A percentile compares a stretch with the other conserved stretches of the same genome.
phyloP scores from a whole-genome alignment of 805 yeast genomes.

The Metschnikowia borealis region DNA sequence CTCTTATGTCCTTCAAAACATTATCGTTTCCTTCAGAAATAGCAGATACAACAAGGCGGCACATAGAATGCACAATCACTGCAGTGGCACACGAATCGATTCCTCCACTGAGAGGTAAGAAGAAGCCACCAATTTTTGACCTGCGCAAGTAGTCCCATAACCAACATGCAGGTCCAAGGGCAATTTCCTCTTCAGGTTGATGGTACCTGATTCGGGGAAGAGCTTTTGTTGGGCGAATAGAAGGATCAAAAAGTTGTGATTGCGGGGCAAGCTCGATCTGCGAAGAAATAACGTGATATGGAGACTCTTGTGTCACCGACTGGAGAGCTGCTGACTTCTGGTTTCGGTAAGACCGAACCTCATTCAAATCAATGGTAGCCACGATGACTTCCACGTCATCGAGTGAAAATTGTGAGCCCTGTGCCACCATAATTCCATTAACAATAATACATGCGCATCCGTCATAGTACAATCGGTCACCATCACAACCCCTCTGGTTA shows the following conservation, averaged over 20 bases:
- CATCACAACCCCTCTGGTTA: conserved; percentile 97
- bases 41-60: conserved; percentile 75
- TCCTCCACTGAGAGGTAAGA: conserved; percentile 94
- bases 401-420: conserved; percentile 85
- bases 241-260: conserved; percentile 55
- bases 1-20: conserved; percentile 73
- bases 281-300: conserved; percentile 56
- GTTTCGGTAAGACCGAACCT: conserved; percentile 78
- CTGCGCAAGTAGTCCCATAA: conserved; percentile 96
- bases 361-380: conserved; percentile 94
- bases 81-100: conserved; percentile 98
- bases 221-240: conserved; percentile 53
- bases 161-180: conserved; percentile 99
- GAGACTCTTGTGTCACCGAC: conserved; percentile 40
- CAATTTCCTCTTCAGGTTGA: conserved; percentile 92
- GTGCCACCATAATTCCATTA: conserved; percentile 89
- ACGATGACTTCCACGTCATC: conserved; percentile 90
- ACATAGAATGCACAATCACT: conserved; percentile 90
- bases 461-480: conserved; percentile 93
- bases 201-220: conserved; percentile 54
- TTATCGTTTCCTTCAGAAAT: conserved; percentile 62
- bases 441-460: conserved; percentile 95
- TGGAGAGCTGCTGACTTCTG: conserved; percentile 77
- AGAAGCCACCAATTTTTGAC: conserved; percentile 85
- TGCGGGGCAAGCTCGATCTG: conserved; percentile 65